These are phyloP conservation scores for Orbilia oligospora DNA, from an alignment of 2,329 filamentous ascomycete species.

Conservation along the genomic window DNA sequence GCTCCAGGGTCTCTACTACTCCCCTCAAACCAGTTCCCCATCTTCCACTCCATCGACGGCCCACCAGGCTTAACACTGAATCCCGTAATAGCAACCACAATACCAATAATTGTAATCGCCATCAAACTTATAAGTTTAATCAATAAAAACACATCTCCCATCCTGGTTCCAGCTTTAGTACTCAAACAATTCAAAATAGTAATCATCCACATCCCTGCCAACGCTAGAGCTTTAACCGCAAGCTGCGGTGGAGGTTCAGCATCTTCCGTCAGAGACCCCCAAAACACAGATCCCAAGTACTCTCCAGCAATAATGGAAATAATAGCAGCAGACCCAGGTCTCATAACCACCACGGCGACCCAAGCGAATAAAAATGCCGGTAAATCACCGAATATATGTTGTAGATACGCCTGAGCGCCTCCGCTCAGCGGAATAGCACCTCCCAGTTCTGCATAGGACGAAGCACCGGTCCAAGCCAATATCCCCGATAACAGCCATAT, in stretches of 20 bases:
- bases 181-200: slow-evolving; percentile 92
- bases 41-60: slow-evolving; percentile 88
- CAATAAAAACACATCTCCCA: slow-evolving; percentile 96
- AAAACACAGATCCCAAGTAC: slow-evolving; percentile 74
- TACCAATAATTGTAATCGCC: slow-evolving; percentile 86
- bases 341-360: slow-evolving; percentile 93
- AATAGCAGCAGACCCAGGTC: slow-evolving; percentile 93
- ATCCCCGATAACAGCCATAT: slow-evolving; percentile 93
- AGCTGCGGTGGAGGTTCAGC: slow-evolving; percentile 84
- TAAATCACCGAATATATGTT: slow-evolving; percentile 96
- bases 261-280: slow-evolving; percentile 78
- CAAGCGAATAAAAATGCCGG: slow-evolving; percentile 95
- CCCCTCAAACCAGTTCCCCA: slow-evolving; percentile 89
- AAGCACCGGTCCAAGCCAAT: slow-evolving; percentile 94
- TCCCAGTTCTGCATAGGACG: slow-evolving; percentile 94
- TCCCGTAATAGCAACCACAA: slow-evolving; percentile 90
- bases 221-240: slow-evolving; percentile 89
- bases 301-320: slow-evolving; percentile 98
- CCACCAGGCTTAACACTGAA: slow-evolving; percentile 79
- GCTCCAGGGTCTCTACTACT: slow-evolving; percentile 73
- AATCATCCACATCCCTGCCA: slow-evolving; percentile 81
- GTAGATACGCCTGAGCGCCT: slow-evolving; percentile 91
- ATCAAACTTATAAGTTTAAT: slow-evolving; percentile 93
- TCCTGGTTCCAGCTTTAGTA: slow-evolving; percentile 85
- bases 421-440: slow-evolving; percentile 96